Evolutionary conservation across 192 early-diverging fungal genomes (phyloP).

Genomic region (Podila verticillata): DNA sequence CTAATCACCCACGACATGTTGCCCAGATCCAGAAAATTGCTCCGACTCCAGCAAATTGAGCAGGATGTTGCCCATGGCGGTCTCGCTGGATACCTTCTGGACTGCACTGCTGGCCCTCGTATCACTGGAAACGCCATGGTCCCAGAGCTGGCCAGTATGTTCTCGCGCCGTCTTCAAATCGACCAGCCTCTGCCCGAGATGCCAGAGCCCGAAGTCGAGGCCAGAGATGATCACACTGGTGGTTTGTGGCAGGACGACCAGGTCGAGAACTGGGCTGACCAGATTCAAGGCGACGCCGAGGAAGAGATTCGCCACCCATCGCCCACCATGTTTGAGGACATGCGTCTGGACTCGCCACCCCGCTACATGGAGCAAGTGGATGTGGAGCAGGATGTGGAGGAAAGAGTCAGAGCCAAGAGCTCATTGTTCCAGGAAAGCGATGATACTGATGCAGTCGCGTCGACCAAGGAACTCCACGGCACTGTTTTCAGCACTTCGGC

Average conservation of each 20-base stretch:
- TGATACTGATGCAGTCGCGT: slow-evolving; percentile 2
- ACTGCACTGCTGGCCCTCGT: slow-evolving; percentile 36
- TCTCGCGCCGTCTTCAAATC: slow-evolving; percentile 46
- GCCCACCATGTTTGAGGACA: slow-evolving; percentile 24
- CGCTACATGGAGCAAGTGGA: slow-evolving; percentile 13
- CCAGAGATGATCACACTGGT: slow-evolving; percentile 25
- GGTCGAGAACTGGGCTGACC: slow-evolving; percentile 35
- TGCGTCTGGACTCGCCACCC: slow-evolving; percentile 53
- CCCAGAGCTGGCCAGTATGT: slow-evolving; percentile 49
- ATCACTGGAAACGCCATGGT: slow-evolving; percentile 39
- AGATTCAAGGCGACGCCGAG: slow-evolving; percentile 9
- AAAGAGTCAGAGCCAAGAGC: slow-evolving; percentile 7
- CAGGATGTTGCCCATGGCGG: slow-evolving; percentile 43
- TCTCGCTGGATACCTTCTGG: slow-evolving; percentile 42
- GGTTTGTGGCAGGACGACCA: slow-evolving; percentile 54
- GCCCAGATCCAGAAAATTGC: slow-evolving; percentile 43
- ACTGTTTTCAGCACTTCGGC: slow-evolving; percentile 68
- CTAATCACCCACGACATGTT: slow-evolving; percentile 45
- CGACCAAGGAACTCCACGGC: slow-evolving; percentile 34
- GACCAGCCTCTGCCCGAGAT: slow-evolving; percentile 5
- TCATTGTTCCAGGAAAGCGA: slow-evolving; percentile 29
- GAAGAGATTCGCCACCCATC: slow-evolving; percentile 21
- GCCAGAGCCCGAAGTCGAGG: background rate
- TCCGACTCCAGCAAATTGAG: slow-evolving; percentile 46
- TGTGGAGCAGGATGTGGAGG: background rate